Percentiles rank a stretch among this genome's conserved stretches.
Evolutionary conservation across 2,329 filamentous ascomycete genomes (phyloP).

Genomic region (Penicillium sp.): DNA sequence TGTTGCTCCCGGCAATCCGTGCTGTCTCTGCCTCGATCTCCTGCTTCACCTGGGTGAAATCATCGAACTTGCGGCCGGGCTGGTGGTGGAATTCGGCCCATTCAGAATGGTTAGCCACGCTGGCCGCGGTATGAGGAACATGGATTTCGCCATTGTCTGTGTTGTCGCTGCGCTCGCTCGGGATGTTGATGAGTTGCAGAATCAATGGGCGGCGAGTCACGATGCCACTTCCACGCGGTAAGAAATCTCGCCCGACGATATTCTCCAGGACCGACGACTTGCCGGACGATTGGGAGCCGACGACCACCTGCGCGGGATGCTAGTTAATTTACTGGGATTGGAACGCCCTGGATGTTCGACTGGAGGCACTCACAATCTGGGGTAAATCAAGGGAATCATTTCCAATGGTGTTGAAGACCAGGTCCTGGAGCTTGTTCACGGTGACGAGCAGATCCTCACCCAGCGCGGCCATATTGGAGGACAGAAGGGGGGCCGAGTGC

Average conservation of each 20-base stretch:
- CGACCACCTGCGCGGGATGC: slow-evolving; percentile 75
- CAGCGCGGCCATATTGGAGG: slow-evolving; percentile 78
- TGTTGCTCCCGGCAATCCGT: slow-evolving; percentile 93
- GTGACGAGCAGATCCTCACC: slow-evolving; percentile 93
- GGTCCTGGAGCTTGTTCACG: slow-evolving; percentile 97
- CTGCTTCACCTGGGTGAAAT: slow-evolving; percentile 90
- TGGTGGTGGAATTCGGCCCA: slow-evolving; percentile 99
- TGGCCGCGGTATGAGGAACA: slow-evolving; percentile 77
- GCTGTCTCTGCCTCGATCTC: slow-evolving; percentile 98
- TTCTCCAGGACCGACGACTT: slow-evolving; percentile 99
- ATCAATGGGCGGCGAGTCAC: slow-evolving; percentile 93
- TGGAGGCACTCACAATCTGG: slow-evolving; percentile 79
- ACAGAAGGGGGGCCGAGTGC: not conserved
- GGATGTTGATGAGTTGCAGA: slow-evolving; percentile 96
- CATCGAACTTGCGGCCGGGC: slow-evolving; percentile 82
- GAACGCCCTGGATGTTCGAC: too few relatives aligned
- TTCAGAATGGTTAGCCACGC: slow-evolving; percentile 67
- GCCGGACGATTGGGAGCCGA: slow-evolving; percentile 96
- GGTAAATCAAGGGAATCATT: slow-evolving; percentile 97
- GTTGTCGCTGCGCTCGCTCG: slow-evolving; percentile 71
- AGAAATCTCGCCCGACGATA: slow-evolving; percentile 95
- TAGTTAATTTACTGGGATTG: too few relatives aligned
- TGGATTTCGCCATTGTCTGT: slow-evolving; percentile 67
- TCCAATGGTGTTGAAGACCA: slow-evolving; percentile 99
- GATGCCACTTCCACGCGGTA: slow-evolving; percentile 94